Conservation (phyloP, 2,329 filamentous ascomycete species). For the Diplodia scrobiculata region DNA sequence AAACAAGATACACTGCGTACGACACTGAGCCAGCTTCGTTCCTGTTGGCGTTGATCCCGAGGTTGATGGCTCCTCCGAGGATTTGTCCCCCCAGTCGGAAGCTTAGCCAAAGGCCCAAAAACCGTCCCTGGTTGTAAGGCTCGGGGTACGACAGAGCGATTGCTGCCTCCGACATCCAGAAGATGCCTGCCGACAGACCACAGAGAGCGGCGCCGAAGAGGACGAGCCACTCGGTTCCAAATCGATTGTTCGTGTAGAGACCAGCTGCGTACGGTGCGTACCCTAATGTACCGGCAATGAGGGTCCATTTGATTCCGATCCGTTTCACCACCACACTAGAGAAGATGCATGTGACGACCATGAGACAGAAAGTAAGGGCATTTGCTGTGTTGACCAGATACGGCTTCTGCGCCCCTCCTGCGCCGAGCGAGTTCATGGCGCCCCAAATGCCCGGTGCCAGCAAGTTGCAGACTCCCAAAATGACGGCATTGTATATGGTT, state of each 20-base stretch:
- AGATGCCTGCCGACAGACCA: conserved; percentile 69
- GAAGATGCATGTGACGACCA: conserved; percentile 71
- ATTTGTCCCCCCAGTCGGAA: conserved; percentile 67
- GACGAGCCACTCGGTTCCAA: conserved; percentile 67
- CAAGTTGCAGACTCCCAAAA: conserved; percentile 71
- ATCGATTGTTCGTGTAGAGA: conserved; percentile 72
- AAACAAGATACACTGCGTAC: conserved; percentile 68
- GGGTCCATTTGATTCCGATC: conserved; percentile 69
- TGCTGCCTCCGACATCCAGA: conserved; percentile 75
- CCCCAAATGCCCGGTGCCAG: conserved; percentile 71
- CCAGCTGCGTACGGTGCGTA: conserved; percentile 72
- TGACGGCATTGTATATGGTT: conserved; percentile 71
- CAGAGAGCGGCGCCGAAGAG: conserved; percentile 69
- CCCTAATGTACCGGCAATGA: conserved; percentile 72
- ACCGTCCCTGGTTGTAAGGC: conserved; percentile 51
- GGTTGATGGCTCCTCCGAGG: conserved; percentile 70
- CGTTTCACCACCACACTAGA: conserved; percentile 65
- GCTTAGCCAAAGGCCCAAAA: conserved; percentile 67
- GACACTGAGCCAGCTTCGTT: conserved; percentile 65
- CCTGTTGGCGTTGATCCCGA: conserved; percentile 64
- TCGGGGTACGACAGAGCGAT: conserved; percentile 74
- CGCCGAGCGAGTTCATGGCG: conserved; percentile 71
- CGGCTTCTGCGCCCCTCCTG: conserved; percentile 66
- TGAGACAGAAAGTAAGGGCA: conserved; percentile 69
- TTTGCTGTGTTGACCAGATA: conserved; percentile 71